A percentile compares a stretch with the other conserved stretches of the same genome.
phyloP scores from a whole-genome alignment of 495 filamentous ascomycete species.

The Opeltia flavorubescens region DNA sequence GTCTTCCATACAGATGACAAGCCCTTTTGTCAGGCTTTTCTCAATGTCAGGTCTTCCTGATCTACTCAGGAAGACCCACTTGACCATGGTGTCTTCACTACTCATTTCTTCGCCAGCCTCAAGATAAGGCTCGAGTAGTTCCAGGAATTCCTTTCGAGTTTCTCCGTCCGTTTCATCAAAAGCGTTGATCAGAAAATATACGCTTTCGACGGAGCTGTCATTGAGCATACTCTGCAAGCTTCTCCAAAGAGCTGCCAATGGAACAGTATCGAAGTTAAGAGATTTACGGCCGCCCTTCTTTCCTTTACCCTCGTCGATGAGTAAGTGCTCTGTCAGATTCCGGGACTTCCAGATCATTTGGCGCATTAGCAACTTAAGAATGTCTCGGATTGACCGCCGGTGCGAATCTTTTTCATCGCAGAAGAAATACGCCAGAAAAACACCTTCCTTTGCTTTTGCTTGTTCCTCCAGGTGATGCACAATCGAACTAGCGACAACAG shows the following conservation, averaged over 20 bases:
- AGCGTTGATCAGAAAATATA: constrained; percentile 9
- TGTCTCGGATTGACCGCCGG: constrained; percentile 3
- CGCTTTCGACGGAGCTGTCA: constrained; percentile 1
- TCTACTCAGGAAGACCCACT: constrained; percentile 11
- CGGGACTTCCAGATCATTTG: constrained; percentile 6
- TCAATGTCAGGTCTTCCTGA: constrained; percentile 9
- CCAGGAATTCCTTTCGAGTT: constrained; percentile 4
- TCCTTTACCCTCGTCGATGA: constrained; percentile 4
- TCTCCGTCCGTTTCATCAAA: constrained; percentile 8
- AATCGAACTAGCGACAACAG: constrained; percentile 6
- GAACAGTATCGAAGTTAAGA: constrained; percentile 6
- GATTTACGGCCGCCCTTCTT: constrained; percentile 4
- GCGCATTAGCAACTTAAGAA: constrained; percentile 7
- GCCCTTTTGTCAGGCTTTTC: constrained; percentile 3
- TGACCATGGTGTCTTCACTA: constrained; percentile 3
- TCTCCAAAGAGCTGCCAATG: constrained; percentile 7
- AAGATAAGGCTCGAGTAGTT: constrained; percentile 3
- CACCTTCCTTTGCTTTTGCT: not conserved
- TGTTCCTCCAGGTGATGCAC: constrained; percentile 7
- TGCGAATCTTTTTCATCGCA: constrained; percentile 9
- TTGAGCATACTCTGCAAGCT: constrained; percentile 8
- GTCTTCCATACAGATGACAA: constrained; percentile 9
- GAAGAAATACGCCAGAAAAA: constrained; percentile 10
- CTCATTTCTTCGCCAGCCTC: not conserved
- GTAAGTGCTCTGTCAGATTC: constrained; percentile 6